A percentile compares a stretch with the other conserved stretches of the same genome.
These are phyloP conservation scores for Cinchona pubescens DNA, from an alignment of 257 asterid genomes.

Conservation along the genomic window DNA sequence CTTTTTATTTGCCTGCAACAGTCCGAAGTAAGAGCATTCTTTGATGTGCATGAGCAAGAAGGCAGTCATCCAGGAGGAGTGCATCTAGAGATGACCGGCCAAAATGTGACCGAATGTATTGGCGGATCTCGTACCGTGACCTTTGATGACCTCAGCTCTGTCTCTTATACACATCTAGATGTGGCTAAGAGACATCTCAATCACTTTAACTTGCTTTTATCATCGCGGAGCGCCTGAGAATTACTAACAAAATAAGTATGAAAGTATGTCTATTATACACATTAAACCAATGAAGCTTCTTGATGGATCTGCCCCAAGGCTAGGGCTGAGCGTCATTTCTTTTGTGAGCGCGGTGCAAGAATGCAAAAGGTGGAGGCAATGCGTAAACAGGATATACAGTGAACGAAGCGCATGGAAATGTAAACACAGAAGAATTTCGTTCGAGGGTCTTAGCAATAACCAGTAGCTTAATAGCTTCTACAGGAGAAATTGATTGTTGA, in stretches of 20 bases:
- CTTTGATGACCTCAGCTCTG: slow-evolving; percentile 71
- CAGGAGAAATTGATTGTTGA: background rate
- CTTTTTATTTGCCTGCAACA: slow-evolving; percentile 21
- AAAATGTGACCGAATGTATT: slow-evolving; percentile 80
- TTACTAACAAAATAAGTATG: too few species aligned
- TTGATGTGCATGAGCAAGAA: slow-evolving; percentile 87
- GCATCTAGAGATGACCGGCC: slow-evolving; percentile 87
- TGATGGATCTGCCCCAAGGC: too few species aligned
- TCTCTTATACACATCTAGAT: slow-evolving; percentile 85
- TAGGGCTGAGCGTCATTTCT: too few species aligned
- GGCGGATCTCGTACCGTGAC: slow-evolving; percentile 79
- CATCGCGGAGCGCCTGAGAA: slow-evolving; percentile 73
- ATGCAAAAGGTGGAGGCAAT: too few species aligned
- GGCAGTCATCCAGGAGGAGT: slow-evolving; percentile 86
- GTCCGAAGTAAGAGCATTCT: slow-evolving; percentile 87
- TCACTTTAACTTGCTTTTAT: slow-evolving; percentile 74
- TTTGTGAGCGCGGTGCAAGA: too few species aligned
- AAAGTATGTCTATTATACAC: too few species aligned
- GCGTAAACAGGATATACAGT: too few species aligned
- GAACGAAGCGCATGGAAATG: too few species aligned
- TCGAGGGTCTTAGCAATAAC: too few species aligned
- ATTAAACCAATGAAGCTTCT: too few species aligned
- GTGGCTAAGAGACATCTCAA: slow-evolving; percentile 83
- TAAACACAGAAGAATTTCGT: too few species aligned
- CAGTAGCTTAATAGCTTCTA: too few species aligned